Evolutionary conservation across 176 grass and related monocot species (phyloP).

Genomic region (Metroxylon sagu): DNA sequence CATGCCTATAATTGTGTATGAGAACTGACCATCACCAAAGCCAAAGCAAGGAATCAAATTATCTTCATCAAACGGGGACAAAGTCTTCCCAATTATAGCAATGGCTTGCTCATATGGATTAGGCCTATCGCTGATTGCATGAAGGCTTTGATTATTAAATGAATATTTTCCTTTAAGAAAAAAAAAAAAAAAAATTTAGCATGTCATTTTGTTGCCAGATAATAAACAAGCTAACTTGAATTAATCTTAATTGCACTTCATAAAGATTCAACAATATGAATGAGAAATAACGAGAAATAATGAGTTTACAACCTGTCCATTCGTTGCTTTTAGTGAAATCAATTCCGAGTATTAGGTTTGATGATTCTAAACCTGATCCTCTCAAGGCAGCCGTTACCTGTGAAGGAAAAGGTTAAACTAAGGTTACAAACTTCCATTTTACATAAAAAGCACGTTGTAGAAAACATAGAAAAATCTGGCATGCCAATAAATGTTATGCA

Average conservation of each 20-base stretch:
- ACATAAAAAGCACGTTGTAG: not conserved
- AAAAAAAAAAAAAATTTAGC: too few relatives aligned
- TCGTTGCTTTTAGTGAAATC: conserved; percentile 99
- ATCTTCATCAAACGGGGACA: conserved; percentile 88
- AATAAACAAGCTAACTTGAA: too few relatives aligned
- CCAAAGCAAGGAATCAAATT: conserved; percentile 91
- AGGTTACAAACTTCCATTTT: too few relatives aligned
- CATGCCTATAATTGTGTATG: too few relatives aligned
- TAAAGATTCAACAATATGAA: too few relatives aligned
- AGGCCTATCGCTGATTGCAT: conserved; percentile 30
- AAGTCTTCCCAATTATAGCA: conserved; percentile 70
- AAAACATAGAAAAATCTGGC: too few relatives aligned
- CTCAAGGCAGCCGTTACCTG: conserved; percentile 58
- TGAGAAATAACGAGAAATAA: too few relatives aligned
- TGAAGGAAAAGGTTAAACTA: not conserved
- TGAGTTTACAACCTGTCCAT: conserved; percentile 48
- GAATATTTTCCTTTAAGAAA: conserved; percentile 44
- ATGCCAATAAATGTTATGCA: too few relatives aligned
- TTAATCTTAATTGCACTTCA: too few relatives aligned
- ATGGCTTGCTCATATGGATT: conserved; percentile 95
- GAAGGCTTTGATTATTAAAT: conserved; percentile 74
- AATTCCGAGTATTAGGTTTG: conserved; percentile 86
- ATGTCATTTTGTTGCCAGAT: too few relatives aligned
- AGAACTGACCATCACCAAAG: conserved; percentile 67
- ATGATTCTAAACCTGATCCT: conserved; percentile 69